Base-by-base conservation (phyloP, 2,329 filamentous ascomycete species). In the Exophiala bonariae region DNA sequence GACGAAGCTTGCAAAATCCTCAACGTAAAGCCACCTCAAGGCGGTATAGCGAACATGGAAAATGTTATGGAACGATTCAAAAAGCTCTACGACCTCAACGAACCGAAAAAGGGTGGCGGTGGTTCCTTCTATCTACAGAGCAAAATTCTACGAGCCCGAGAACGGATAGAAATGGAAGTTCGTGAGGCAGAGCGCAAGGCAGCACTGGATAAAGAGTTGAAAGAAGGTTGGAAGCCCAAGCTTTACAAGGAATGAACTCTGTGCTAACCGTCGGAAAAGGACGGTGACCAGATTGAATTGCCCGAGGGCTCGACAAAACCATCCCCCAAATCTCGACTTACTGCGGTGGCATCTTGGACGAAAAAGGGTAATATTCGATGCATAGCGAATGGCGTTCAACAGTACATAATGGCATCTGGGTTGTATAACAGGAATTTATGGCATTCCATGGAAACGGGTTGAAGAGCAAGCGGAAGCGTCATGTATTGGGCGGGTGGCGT, bases 111-210 rank as follows among this genome's bases (percentile, higher is more conserved):
- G 65, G 93, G 93, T 28, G 52, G 52, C 16, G 52, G 52, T 22
- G 93, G 93, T 43, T 96, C 90, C 63, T 99, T 99, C 72, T 99
- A 99, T 70, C 78, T 99, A 39, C 93, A 99, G 73, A 97, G 92
- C 78, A 99, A 99, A 74, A 83, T 99, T 45, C 72, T 97, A 59
- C 79, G 93, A 54, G 93, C 93, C 49, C 82, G 92, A 61, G 92
- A 99, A 73, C 78, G 93, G 56, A 86, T 99, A 72, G 92, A 97
- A 74, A 79, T 86, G 61, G 92, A 99, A 71, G 74, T 93, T 32
- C 78, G 83, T 56, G 83, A 87, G 49, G 80, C 84, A 50, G 77
- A 83, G 61, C 85, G 88, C 65, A 83, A 85, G 65, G 78, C 80
- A 11, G 82, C 84, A 59, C 77, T 82, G 61, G 89, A 95, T 63